phyloP scores from a whole-genome alignment of 1,284 basidiomycete genomes.

The Cryptococcus floricola region DNA sequence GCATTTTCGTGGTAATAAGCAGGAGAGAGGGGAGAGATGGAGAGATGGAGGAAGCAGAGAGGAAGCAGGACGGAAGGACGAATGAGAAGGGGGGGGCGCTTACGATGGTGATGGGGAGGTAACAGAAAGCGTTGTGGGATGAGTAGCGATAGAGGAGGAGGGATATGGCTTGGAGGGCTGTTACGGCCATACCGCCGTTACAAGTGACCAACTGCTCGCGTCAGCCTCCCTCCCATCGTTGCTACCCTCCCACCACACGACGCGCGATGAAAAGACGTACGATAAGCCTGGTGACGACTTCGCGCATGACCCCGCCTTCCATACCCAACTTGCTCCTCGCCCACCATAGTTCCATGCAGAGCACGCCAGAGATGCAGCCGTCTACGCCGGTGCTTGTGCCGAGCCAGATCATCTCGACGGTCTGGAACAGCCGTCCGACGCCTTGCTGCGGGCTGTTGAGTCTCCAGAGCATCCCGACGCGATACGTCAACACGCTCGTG shows the following conservation, averaged over 20 bases:
- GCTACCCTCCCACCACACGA: not conserved
- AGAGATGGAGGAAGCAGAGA: too few species aligned
- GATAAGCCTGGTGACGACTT: constrained; percentile 22
- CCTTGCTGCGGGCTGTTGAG: not conserved
- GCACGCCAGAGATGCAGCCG: constrained; percentile 14
- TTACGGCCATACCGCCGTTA: constrained; percentile 26
- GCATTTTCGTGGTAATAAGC: too few species aligned
- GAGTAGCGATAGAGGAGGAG: constrained; percentile 19
- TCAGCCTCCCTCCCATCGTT: not conserved
- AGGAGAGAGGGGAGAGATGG: too few species aligned
- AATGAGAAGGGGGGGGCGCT: not conserved
- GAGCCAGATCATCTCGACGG: constrained; percentile 16
- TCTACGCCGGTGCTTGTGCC: constrained; percentile 19
- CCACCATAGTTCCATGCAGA: constrained; percentile 30
- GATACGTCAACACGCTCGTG: constrained; percentile 4
- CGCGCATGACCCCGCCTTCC: constrained; percentile 18
- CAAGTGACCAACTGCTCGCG: constrained; percentile 24
- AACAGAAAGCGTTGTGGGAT: constrained; percentile 15
- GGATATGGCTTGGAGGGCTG: constrained; percentile 17
- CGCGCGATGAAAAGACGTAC: constrained; percentile 7
- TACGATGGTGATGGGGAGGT: constrained; percentile 27
- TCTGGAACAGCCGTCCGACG: not conserved
- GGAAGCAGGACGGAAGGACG: not conserved
- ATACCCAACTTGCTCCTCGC: constrained; percentile 21
- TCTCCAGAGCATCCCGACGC: constrained; percentile 1